Conservation (phyloP, 192 early-diverging fungal species). For the Funneliformis geosporum region DNA sequence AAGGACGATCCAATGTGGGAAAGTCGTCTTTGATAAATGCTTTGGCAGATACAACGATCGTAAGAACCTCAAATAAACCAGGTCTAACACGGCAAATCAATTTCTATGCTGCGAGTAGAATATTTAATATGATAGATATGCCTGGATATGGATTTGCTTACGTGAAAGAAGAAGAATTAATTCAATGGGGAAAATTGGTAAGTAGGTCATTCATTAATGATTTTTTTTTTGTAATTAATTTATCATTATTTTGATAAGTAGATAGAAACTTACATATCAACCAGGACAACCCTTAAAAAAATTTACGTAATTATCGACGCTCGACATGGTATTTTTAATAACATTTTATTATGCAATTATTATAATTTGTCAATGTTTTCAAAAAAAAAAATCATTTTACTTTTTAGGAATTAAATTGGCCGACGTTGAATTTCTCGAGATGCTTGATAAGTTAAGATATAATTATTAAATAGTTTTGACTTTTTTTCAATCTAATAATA, state of each 20-base stretch:
- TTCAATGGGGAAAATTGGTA: conserved; percentile 64
- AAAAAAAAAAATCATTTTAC: neutral
- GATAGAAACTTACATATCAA: conserved; percentile 67
- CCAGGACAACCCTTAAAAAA: conserved; percentile 57
- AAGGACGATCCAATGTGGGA: conserved; percentile 76
- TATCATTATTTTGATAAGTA: conserved; percentile 25
- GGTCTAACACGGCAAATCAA: conserved; percentile 82
- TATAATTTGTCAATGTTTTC: neutral
- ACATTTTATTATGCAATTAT: conserved; percentile 9
- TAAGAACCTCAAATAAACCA: conserved; percentile 69
- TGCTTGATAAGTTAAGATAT: conserved; percentile 49
- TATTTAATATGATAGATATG: conserved; percentile 76
- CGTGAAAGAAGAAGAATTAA: conserved; percentile 60
- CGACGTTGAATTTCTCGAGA: conserved; percentile 55
- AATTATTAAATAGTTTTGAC: neutral
- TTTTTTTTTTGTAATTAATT: neutral
- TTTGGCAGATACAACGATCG: conserved; percentile 60
- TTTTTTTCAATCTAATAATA: neutral
- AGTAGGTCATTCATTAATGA: neutral
- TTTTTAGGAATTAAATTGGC: conserved; percentile 51
- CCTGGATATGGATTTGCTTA: conserved; percentile 83
- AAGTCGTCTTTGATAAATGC: conserved; percentile 78
- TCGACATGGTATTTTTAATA: conserved; percentile 56
- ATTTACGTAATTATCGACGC: conserved; percentile 78
- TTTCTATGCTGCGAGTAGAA: conserved; percentile 66